Percentiles rank a stretch among this genome's conserved stretches.
phyloP scores from a whole-genome alignment of 345 rosid genomes.

The Theobroma cacao region DNA sequence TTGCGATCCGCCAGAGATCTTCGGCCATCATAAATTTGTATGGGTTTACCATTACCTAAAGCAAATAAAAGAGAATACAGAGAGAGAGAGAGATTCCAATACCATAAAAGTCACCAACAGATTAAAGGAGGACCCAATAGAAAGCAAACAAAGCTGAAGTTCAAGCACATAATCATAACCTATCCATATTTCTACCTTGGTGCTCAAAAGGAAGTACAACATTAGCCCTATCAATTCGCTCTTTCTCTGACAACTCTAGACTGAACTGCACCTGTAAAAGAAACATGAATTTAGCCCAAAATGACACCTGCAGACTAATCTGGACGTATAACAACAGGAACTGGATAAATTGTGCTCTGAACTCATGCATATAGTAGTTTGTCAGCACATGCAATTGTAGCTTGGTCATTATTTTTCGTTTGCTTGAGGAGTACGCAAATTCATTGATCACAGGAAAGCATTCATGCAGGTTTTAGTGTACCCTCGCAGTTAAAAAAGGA shows the following conservation, averaged over 20 bases:
- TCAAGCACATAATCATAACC: not conserved
- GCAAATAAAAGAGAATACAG: slow-evolving; percentile 16
- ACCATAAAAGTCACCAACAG: not conserved
- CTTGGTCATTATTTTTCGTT: not conserved
- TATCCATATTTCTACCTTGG: slow-evolving; percentile 55
- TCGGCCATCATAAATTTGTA: slow-evolving; percentile 80
- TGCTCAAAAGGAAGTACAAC: slow-evolving; percentile 97
- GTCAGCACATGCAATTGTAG: not conserved
- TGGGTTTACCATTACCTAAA: slow-evolving; percentile 69
- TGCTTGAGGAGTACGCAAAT: not conserved
- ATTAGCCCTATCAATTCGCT: slow-evolving; percentile 66
- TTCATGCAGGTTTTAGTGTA: not conserved
- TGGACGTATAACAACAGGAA: not conserved
- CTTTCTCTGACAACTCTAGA: slow-evolving; percentile 77
- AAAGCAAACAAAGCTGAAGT: not conserved
- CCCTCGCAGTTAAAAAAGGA: not conserved
- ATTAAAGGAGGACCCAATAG: not conserved
- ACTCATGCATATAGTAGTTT: not conserved
- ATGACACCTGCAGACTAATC: not conserved
- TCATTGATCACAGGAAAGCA: not conserved
- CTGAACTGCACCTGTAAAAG: slow-evolving; percentile 74
- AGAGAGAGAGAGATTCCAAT: not conserved
- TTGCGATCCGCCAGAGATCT: slow-evolving; percentile 43
- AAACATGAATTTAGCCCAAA: slow-evolving; percentile 11
- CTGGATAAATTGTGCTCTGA: not conserved